Base-by-base conservation (phyloP, 495 filamentous ascomycete genomes). In the Lasiosphaeria hispida region DNA sequence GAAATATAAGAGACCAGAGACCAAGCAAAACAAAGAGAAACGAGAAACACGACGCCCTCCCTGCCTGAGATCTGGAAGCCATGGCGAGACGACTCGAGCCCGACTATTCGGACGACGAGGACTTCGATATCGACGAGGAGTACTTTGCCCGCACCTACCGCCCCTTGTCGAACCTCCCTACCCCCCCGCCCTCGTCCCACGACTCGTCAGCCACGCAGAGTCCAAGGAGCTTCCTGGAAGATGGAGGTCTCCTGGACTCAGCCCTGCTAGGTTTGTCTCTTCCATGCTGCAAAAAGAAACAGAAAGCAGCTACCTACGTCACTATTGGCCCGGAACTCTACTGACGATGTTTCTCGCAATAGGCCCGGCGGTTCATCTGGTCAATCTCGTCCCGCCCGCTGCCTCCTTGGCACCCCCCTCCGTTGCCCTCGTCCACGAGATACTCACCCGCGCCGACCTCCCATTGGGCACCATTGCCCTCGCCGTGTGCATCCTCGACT, bases 81-180 rank as follows among this genome's bases (percentile, higher is more conserved):
- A 71, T 71, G 68, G 58, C 58, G 15, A 63, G 50, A 34, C 59
- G 36, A 14, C 51, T 54, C 45, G 59, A 67, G n/a, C 59, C 56
- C 39, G 63, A 70, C 41, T 64, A 57, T 53, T 72, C 66, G 69
- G 74, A 79, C 62, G 74, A 78, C 65, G 74, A 78, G 35, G 23
- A 30, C 23, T 74, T 72, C 59, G 74, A 77, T 51, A 78, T 77
- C 59, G 77, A 80, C 69, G 78, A 82, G 50, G 70, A 73, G 39
- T 83, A 83, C 63, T 83, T 84, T 61, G 74, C 74, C 37, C 73
- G 77, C 40, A 82, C 77, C 53, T 86, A 83, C 65, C 78, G 77
- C 34, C 83, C 83, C 13, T 69, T 86, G 33, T 85, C 82, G 6
- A 82, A 80, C 61, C 74, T 86, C 30, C 83, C 83, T 15, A 86